Evolutionary conservation across 176 grass and related monocot genomes (phyloP).

Genomic region (Alloteropsis semialata): DNA sequence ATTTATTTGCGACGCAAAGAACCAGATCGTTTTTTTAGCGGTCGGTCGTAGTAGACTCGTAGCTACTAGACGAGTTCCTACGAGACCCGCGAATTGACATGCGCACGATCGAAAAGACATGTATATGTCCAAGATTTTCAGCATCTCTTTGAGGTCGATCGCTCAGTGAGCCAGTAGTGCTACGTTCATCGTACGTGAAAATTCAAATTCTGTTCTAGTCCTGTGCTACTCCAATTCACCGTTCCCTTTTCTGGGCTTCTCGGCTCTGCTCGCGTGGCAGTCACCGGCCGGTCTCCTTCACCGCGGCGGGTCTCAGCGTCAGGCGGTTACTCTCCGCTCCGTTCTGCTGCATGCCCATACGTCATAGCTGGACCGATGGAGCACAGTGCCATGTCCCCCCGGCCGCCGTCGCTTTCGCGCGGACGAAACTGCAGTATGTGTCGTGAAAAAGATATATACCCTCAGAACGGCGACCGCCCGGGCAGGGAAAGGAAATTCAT

Average conservation of each 20-base stretch:
- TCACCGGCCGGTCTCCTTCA: no score
- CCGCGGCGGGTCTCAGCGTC: background rate
- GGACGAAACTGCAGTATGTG: background rate
- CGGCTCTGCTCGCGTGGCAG: background rate
- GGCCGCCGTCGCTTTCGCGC: background rate
- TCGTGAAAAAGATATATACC: background rate
- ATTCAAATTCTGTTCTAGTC: no score
- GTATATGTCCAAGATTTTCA: background rate
- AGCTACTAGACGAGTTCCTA: background rate
- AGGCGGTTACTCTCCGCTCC: no score
- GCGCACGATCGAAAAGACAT: background rate
- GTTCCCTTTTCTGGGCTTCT: background rate
- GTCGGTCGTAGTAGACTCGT: background rate
- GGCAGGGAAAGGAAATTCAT: background rate
- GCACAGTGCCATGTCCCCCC: background rate
- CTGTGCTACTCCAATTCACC: no score
- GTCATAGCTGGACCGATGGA: background rate
- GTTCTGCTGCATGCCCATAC: background rate
- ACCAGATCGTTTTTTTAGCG: background rate
- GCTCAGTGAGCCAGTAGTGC: background rate
- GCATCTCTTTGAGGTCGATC: background rate
- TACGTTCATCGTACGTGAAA: constrained; percentile 25
- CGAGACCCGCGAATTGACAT: background rate
- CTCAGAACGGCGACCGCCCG: background rate
- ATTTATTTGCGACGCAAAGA: background rate